A percentile compares a stretch with the other conserved stretches of the same genome.
Evolutionary conservation across 495 filamentous ascomycete genomes (phyloP).

Genomic region (Aspergillus hancockii): DNA sequence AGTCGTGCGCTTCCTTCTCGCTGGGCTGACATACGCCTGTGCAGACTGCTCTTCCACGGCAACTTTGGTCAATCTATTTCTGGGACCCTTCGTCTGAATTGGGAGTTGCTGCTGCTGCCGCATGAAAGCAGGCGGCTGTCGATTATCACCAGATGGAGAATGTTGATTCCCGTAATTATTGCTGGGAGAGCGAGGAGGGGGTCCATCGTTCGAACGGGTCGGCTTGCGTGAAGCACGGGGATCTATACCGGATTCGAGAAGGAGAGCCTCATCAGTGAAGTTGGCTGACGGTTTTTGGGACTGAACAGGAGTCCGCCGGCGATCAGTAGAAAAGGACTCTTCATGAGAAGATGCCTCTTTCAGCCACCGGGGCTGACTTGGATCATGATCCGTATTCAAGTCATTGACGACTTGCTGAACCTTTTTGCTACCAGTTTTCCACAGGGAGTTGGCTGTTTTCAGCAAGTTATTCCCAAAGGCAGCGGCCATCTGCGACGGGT

Average conservation of each 20-base stretch:
- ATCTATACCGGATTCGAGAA: conserved; percentile 69
- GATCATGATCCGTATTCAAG: conserved; percentile 78
- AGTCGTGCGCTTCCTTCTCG: conserved; percentile 70
- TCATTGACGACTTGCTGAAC: conserved; percentile 94
- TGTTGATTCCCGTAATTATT: conserved; percentile 45
- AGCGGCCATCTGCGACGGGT: conserved; percentile 77
- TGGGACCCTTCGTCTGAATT: conserved; percentile 49
- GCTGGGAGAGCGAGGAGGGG: conserved; percentile 21
- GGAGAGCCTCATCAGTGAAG: conserved; percentile 85
- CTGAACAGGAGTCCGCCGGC: conserved; percentile 11
- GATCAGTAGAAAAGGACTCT: conserved; percentile 25
- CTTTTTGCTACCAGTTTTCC: conserved; percentile 92
- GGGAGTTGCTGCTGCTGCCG: conserved; percentile 46
- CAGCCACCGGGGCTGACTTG: conserved; percentile 95
- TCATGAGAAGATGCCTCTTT: conserved; percentile 56
- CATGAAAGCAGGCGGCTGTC: conserved; percentile 38
- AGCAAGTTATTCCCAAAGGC: conserved; percentile 80
- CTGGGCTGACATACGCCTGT: conserved; percentile 88
- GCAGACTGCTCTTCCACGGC: conserved; percentile 77
- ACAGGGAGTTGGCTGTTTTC: conserved; percentile 91
- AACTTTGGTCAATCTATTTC: conserved; percentile 64
- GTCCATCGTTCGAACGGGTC: conserved; percentile 25
- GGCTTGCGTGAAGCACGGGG: conserved; percentile 35
- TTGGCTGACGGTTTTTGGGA: conserved; percentile 27
- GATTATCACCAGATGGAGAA: conserved; percentile 34